Evolutionary conservation across 1,139 yeast genomes (phyloP), one percentile per base, ranked within the genome.

Genomic region (Taphrina flavorubra): DNA sequence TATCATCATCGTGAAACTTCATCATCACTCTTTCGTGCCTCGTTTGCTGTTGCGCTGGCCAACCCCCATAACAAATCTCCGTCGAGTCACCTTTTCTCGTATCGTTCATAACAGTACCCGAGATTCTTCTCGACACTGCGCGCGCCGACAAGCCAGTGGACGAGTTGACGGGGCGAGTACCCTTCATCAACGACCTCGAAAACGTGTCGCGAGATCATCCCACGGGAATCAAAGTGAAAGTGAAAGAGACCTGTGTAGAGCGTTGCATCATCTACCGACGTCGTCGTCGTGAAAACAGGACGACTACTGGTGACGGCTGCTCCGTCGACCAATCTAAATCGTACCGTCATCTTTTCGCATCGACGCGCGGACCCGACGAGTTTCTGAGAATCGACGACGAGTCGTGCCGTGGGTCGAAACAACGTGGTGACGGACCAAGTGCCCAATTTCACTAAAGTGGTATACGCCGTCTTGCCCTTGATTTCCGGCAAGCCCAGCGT

Each of bases 181-280:
- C 56, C 42, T 10, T 63, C 49, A 34, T 63, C 67, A 13, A 63
- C 61, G 18, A 63, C 56, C 42, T 63, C 67, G 36, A 63, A 39
- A 49, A 58, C 56, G 31, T 53, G 61, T 14, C 69, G 49, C 20
- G 68, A 46, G 58, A 65, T 57, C 14, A 36, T 47, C 14, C 68
- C 68, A 14, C 34, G n/a, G n/a, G 53, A 13, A 18, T 58, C 63
- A 49, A 65, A 65, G 58, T 65, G 51, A 20, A 65, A 65, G 56
- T 63, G 67, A 57, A 63, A 63, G 55, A 63, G 60, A 1, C 67
- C 67, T 25, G 67, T 63, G 10, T 49, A 34, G 39, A 49, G 42
- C 16, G 60, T 46, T 11, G 37, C 49, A 8, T 25, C 56, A 6
- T 25, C 31, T 4, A 25, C 31, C 31, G 31, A 25, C 31, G 31